These are phyloP conservation scores for Trametes maxima DNA, from an alignment of 768 basidiomycete species.

Conservation along the genomic window DNA sequence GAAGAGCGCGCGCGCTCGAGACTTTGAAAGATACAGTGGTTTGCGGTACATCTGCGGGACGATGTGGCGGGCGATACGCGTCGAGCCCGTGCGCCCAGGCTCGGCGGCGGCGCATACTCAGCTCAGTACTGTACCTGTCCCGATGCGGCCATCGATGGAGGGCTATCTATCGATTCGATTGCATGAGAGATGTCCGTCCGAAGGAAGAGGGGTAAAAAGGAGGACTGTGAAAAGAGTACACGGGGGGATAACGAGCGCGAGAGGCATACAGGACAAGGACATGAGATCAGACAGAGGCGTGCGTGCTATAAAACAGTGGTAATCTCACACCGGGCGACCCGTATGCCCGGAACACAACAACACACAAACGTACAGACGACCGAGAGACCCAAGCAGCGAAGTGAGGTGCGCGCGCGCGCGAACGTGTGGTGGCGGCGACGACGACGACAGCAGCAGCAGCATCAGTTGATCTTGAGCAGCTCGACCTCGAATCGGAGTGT, in stretches of 20 bases:
- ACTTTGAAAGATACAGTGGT: no score
- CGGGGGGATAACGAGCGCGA: not conserved
- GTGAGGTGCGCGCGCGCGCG: not conserved
- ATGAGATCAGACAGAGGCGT: slow-evolving; percentile 5
- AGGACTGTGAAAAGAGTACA: not conserved
- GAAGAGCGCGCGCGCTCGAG: no score
- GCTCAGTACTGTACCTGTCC: not conserved
- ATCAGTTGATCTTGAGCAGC: slow-evolving; percentile 66
- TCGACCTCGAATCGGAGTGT: slow-evolving; percentile 84
- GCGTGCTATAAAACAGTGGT: slow-evolving; percentile 25
- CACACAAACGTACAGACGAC: slow-evolving; percentile 19
- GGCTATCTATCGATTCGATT: slow-evolving; percentile 14
- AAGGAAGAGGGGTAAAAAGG: not conserved
- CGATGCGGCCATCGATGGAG: slow-evolving; percentile 3
- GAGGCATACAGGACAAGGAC: slow-evolving; percentile 10
- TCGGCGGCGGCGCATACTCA: not conserved
- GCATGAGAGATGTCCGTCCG: slow-evolving; percentile 10
- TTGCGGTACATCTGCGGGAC: not conserved
- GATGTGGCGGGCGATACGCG: not conserved
- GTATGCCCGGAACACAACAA: slow-evolving; percentile 8
- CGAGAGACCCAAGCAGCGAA: slow-evolving; percentile 7
- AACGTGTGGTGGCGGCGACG: not conserved
- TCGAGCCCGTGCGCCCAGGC: not conserved
- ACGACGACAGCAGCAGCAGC: not conserved
- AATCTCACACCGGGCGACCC: slow-evolving; percentile 22